These are phyloP conservation scores for Anethum foeniculum DNA, from an alignment of 140 eudicot species.

Conservation along the genomic window DNA sequence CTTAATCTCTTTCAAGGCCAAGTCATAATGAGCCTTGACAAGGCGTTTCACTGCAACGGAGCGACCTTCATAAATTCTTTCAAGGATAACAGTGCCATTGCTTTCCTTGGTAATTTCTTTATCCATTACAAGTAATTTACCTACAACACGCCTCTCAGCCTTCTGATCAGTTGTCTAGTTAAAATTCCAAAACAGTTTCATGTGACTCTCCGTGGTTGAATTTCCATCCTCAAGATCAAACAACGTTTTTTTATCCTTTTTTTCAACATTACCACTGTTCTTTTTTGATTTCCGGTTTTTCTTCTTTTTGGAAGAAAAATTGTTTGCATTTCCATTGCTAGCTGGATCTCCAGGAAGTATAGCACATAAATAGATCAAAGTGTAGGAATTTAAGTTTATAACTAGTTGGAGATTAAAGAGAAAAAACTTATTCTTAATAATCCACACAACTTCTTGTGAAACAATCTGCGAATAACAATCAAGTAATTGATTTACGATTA, in stretches of 20 bases:
- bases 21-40: constrained; percentile 81
- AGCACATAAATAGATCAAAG: constrained; percentile 24
- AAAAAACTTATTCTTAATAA: too few species aligned
- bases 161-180: constrained; percentile 25
- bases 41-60: constrained; percentile 95
- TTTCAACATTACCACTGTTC: constrained; percentile 20
- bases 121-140: constrained; percentile 62
- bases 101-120: constrained; percentile 97
- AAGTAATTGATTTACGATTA: too few species aligned
- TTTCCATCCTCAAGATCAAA: constrained; percentile 33
- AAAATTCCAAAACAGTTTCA: constrained; percentile 30
- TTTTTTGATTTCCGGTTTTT: constrained; percentile 54
- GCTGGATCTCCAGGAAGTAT: constrained; percentile 18
- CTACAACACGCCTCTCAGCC: constrained; percentile 57
- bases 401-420: too few species aligned
- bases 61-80: constrained; percentile 87
- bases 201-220: constrained; percentile 28
- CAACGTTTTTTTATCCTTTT: constrained; percentile 12
- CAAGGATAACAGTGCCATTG: constrained; percentile 86
- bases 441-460: too few species aligned
- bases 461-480: too few species aligned
- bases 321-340: constrained; percentile 16
- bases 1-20: constrained; percentile 86
- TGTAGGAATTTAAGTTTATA: too few species aligned
- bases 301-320: constrained; percentile 51